These are phyloP conservation scores for Tetradesmus obliquus DNA, from an alignment of 139 green algal genomes.

Conservation along the genomic window DNA sequence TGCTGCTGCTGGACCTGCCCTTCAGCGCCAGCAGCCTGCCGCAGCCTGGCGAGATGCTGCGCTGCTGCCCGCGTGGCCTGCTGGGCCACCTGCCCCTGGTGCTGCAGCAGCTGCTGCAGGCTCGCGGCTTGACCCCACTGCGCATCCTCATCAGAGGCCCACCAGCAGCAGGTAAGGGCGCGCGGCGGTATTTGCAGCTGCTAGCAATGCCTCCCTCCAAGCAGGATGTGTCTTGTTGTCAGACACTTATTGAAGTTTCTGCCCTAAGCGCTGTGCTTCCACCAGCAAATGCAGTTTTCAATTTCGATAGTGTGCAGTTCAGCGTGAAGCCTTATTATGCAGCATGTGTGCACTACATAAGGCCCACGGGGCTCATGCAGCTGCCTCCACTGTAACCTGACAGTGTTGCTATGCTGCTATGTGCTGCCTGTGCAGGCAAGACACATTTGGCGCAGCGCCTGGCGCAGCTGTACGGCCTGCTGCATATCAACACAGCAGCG, in stretches of 20 bases:
- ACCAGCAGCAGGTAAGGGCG: conserved; percentile 33
- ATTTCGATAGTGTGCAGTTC: background rate
- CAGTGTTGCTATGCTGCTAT: background rate
- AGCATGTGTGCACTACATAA: too few relatives aligned
- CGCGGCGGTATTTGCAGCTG: background rate
- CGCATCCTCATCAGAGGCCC: conserved; percentile 31
- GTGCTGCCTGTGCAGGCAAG: conserved; percentile 16
- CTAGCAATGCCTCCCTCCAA: too few relatives aligned
- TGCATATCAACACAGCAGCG: conserved; percentile 11
- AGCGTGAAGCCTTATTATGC: too few relatives aligned
- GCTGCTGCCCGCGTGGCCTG: conserved; percentile 25
- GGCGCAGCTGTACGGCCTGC: conserved; percentile 30
- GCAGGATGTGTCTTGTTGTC: too few relatives aligned
- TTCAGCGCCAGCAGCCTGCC: conserved; percentile 49
- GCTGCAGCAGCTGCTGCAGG: conserved; percentile 6
- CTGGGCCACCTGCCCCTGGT: conserved; percentile 39
- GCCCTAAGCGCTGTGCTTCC: too few relatives aligned
- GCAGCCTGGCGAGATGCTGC: background rate
- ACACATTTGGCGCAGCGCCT: conserved; percentile 27
- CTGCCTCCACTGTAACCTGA: background rate
- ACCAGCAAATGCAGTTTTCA: background rate
- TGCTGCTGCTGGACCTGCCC: conserved; percentile 46
- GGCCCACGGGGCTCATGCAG: too few relatives aligned
- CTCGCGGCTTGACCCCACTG: conserved; percentile 16
- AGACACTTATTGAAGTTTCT: too few relatives aligned